Evolutionary conservation across 169 alveolate genomes (phyloP).

Genomic region (Plasmodium gallinaceum): DNA sequence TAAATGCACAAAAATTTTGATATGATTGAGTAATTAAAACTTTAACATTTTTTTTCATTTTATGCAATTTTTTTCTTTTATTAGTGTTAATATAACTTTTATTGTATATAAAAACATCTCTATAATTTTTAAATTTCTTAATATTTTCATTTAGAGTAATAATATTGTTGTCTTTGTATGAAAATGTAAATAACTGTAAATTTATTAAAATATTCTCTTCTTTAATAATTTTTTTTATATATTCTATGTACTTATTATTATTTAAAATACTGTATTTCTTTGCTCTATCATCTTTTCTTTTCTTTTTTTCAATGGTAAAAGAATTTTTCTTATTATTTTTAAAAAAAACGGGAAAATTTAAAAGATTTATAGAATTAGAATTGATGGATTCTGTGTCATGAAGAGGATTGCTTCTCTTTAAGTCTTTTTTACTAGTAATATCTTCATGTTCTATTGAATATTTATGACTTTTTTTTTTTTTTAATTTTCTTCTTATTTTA

Average conservation of each 20-base stretch:
- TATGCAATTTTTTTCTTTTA: slow-evolving; percentile 29
- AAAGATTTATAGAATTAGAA: slow-evolving; percentile 32
- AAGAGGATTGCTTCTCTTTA: slow-evolving; percentile 27
- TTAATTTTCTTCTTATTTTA: background rate
- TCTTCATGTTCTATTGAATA: slow-evolving; percentile 1
- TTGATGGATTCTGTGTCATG: slow-evolving; percentile 69
- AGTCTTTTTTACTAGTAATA: slow-evolving; percentile 13
- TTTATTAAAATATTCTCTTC: slow-evolving; percentile 65
- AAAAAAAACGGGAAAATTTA: slow-evolving; percentile 65
- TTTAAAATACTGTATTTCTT: slow-evolving; percentile 51
- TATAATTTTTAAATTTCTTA: slow-evolving; percentile 72
- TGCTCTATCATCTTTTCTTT: slow-evolving; percentile 6
- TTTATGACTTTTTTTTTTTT: slow-evolving; percentile 11
- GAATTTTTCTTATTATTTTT: slow-evolving; percentile 15
- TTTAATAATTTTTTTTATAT: slow-evolving; percentile 55
- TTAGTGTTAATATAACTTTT: slow-evolving; percentile 23
- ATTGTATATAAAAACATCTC: slow-evolving; percentile 68
- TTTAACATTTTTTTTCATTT: slow-evolving; percentile 45
- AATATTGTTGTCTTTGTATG: slow-evolving; percentile 75
- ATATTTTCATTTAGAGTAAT: slow-evolving; percentile 70
- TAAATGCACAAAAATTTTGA: slow-evolving; percentile 72
- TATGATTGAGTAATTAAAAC: slow-evolving; percentile 73
- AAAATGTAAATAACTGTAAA: slow-evolving; percentile 64
- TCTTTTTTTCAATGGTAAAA: slow-evolving; percentile 10
- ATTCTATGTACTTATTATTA: slow-evolving; percentile 60